Conservation (phyloP, 1,139 yeast species). For the Pichia sp. region DNA sequence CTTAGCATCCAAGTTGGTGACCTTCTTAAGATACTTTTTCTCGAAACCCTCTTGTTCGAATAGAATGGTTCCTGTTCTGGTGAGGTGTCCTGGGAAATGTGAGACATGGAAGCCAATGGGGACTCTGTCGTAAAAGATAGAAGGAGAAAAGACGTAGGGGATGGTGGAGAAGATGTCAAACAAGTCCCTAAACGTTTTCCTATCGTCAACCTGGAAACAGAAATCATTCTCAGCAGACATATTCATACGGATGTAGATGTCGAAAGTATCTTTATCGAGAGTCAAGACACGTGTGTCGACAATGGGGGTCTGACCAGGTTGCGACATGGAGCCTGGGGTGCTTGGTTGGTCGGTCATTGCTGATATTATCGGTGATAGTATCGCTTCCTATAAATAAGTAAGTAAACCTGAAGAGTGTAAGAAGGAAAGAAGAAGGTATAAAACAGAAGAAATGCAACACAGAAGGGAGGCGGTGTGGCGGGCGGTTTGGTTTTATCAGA, state of each 20-base stretch:
- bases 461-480: too few relatives aligned
- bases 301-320: too few relatives aligned
- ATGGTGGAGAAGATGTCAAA: constrained; percentile 53
- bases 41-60: constrained; percentile 55
- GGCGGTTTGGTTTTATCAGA: too few relatives aligned
- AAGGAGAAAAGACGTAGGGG: constrained; percentile 76
- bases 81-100: constrained; percentile 75
- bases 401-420: too few relatives aligned
- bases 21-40: constrained; percentile 35
- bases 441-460: too few relatives aligned
- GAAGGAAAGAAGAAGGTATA: too few relatives aligned
- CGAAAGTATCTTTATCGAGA: constrained; percentile 6
- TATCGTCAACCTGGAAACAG: constrained; percentile 65
- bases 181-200: constrained; percentile 53
- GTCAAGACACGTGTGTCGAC: background rate
- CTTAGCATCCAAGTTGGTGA: constrained; percentile 37
- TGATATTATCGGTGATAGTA: too few relatives aligned
- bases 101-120: constrained; percentile 67
- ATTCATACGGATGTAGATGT: constrained; percentile 78
- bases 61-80: constrained; percentile 74
- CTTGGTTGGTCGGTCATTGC: too few relatives aligned
- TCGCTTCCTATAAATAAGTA: too few relatives aligned
- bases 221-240: constrained; percentile 83
- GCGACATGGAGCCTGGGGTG: too few relatives aligned
- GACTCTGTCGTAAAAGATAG: constrained; percentile 54